Evolutionary conservation across 805 yeast genomes (phyloP), one percentile per base, ranked within the genome.

Genomic region (Kodamaea nitidulidarum): DNA sequence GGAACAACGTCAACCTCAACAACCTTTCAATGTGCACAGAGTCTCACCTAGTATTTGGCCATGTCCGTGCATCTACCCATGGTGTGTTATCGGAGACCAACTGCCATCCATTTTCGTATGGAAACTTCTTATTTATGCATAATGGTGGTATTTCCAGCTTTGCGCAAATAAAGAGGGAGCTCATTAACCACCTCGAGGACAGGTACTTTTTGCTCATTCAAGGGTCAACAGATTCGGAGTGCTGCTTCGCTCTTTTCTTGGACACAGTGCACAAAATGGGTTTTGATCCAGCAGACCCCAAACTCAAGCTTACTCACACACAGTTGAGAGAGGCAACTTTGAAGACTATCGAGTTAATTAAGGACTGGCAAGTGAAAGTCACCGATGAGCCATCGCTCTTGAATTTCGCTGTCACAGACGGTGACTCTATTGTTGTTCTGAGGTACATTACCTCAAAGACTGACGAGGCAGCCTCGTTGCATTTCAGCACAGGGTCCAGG

Each of bases 401-500:
- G 49, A 91, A 93, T 58, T 87, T 93, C 60, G 98, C 98, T 1
- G 90, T 90, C 10, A 90, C 98, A 0, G 97, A 93, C 59, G 97
- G 98, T 9, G 75, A 77, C 32, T 73, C 85, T 7, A 87, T 90
- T 7, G 90, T 91, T 7, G 91, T 88, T 2, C 78, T 93, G 4
- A 68, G 98, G 38, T 93, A 93, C 58, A 84, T 93, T 40, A 84
- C 95, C 1, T 87, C 96, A 2, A 79, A 76, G 49, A 81, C 85
- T 1, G 96, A 93, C 55, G 98, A 91, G 64, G 98, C 98, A 0
- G 98, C 98, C 0, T 88, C 97, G 1, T 64, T 93, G 40, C 95
- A 93, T 63, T 93, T 91, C 60, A 84, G 95, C 44, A 84, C 96
- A 10, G 98, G 98, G 0, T 84, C 96, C 11, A 76, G 82, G 41